Evolutionary conservation across 352 stramenopile genomes (phyloP).

Genomic region (Phytophthora sansomeana): DNA sequence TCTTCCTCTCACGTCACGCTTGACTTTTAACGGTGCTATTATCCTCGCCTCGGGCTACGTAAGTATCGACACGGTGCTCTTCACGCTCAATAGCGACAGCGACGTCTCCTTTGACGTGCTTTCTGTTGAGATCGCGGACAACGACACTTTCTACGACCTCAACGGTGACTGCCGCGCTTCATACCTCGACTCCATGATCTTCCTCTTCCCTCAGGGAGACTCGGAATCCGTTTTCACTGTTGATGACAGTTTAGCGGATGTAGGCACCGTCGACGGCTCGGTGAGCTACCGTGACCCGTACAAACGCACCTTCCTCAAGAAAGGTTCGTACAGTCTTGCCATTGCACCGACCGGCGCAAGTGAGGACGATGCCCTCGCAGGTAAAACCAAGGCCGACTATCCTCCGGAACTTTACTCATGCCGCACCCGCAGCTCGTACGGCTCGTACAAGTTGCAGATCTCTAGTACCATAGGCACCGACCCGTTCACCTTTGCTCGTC

Average conservation of each 20-base stretch:
- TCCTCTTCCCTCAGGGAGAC: constrained; percentile 54
- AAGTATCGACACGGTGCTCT: constrained; percentile 63
- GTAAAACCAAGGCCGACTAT: constrained; percentile 36
- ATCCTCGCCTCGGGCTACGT: constrained; percentile 39
- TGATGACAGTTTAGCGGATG: constrained; percentile 44
- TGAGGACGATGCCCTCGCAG: constrained; percentile 32
- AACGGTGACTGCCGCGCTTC: constrained; percentile 68
- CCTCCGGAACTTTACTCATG: constrained; percentile 44
- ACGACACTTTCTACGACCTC: constrained; percentile 60
- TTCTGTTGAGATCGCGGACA: constrained; percentile 67
- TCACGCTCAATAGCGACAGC: constrained; percentile 48
- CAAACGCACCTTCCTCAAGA: constrained; percentile 56
- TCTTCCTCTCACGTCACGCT: constrained; percentile 19
- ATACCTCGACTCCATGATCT: constrained; percentile 72
- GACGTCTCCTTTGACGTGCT: constrained; percentile 68
- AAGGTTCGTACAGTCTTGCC: constrained; percentile 54
- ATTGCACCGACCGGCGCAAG: constrained; percentile 43
- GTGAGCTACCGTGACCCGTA: constrained; percentile 62
- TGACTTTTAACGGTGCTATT: constrained; percentile 43
- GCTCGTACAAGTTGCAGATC: constrained; percentile 49
- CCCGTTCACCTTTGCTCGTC: constrained; percentile 29
- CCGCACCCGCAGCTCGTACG: constrained; percentile 30
- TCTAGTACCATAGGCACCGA: constrained; percentile 39
- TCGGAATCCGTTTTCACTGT: constrained; percentile 37
- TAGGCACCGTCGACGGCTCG: constrained; percentile 51